Percentiles rank a stretch among this genome's conserved stretches.
These are phyloP conservation scores for Aspergillus sp. DNA, from an alignment of 2,329 filamentous ascomycete genomes.

Conservation along the genomic window DNA sequence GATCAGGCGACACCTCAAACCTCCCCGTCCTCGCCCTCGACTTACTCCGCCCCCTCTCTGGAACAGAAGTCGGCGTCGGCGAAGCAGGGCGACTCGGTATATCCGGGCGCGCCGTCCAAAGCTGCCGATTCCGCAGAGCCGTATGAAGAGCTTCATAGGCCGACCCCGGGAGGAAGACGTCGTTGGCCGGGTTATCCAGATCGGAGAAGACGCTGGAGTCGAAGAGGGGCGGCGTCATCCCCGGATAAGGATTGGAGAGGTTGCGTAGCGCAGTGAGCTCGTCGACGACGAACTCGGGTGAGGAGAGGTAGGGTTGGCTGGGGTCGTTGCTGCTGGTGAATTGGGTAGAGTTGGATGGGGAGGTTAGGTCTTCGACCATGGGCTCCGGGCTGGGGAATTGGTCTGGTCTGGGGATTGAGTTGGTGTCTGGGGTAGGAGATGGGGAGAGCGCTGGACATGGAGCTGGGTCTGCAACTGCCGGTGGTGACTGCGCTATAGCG, in stretches of 20 bases:
- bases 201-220: conserved; percentile 29
- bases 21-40: conserved; percentile 22
- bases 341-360: conserved; percentile 1
- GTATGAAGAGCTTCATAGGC: conserved; percentile 54
- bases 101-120: conserved; percentile 50
- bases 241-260: conserved; percentile 26
- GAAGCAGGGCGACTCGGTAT: conserved; percentile 39
- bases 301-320: conserved; percentile 29
- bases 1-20: conserved; percentile 33
- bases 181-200: conserved; percentile 46
- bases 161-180: conserved; percentile 54
- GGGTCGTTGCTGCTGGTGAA: conserved; percentile 8
- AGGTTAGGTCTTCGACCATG: background rate
- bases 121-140: conserved; percentile 50
- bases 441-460: background rate
- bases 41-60: conserved; percentile 3
- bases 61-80: conserved; percentile 28
- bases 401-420: background rate
- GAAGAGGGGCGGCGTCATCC: conserved; percentile 29
- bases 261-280: conserved; percentile 26
- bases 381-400: conserved; percentile 1
- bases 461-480: background rate
- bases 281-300: conserved; percentile 30
- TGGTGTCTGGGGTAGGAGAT: background rate
- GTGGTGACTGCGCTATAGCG: background rate